phyloP scores from a whole-genome alignment of 768 basidiomycete species.

The Russula griseocarnosa region DNA sequence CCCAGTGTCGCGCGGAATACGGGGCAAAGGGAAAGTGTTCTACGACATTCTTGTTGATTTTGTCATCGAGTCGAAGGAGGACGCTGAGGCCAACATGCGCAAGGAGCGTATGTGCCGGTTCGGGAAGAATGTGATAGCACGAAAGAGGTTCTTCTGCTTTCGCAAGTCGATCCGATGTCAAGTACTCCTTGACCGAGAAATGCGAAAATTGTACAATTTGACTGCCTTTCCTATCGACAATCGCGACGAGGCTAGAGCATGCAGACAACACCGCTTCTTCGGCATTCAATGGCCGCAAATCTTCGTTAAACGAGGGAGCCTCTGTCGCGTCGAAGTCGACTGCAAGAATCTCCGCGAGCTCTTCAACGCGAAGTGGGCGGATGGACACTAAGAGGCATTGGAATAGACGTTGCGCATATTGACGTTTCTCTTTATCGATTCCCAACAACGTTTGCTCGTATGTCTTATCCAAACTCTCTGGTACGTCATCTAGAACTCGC shows the following conservation, averaged over 20 bases:
- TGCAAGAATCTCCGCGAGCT: conserved; percentile 16
- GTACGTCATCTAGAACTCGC: conserved; percentile 1
- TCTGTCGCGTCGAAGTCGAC: background rate
- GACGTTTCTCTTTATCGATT: conserved; percentile 6
- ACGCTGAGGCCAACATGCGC: background rate
- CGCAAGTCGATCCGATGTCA: background rate
- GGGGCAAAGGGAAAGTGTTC: background rate
- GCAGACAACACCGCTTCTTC: conserved; percentile 11
- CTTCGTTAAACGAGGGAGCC: background rate
- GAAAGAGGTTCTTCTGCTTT: background rate
- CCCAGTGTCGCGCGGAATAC: background rate
- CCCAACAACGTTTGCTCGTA: background rate
- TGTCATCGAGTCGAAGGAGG: background rate
- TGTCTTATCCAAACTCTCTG: conserved; percentile 13
- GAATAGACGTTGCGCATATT: conserved; percentile 15
- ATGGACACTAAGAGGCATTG: conserved; percentile 7
- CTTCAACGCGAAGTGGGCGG: conserved; percentile 3
- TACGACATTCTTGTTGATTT: background rate
- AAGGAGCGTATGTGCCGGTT: background rate
- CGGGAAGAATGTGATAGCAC: conserved; percentile 5
- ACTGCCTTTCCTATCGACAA: background rate
- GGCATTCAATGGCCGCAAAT: conserved; percentile 6
- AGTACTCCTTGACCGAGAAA: background rate
- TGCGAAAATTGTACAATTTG: background rate
- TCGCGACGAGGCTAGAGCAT: background rate